Base-by-base conservation (phyloP, 2,329 filamentous ascomycete genomes). In the Exserohilum turcica region DNA sequence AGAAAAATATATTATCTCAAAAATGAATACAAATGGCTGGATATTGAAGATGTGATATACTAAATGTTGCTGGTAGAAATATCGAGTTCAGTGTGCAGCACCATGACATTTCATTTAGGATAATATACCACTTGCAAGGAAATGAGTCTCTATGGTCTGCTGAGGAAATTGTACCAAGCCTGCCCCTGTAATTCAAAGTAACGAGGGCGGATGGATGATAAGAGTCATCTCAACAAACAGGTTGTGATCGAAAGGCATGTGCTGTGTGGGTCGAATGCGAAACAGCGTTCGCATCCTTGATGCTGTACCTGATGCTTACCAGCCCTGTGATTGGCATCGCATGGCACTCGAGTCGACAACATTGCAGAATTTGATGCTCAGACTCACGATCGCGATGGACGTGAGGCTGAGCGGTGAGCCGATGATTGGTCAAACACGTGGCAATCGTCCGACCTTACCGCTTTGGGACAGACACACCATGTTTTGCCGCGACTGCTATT, bases 371-470 rank as follows among this genome's bases (percentile, higher is more conserved):
- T 10, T 18, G 35, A 42, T 36, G 31, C 9, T 40, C 18, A 42
- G 39, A 39, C 40, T 40, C 37, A 45, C 27, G 36, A 42, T 24
- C n/a, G 18, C 37, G 52, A 19, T 50, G 21, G 32, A 45, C 37
- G 33, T 50, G 46, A 54, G 46, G 52, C 47, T 54, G 40, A 48
- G 52, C 52, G 52, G 52, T 54, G 52, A 29, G 52, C 40, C 8
- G 52, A 45, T 51, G 36, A 42, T 42, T 46, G 47, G 47, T 18
- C 47, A 36, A 37, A 50, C 52, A 54, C 52, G 52, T 54, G 52
- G 45, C 42, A 9, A 32, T 7, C 28, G 8, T 35, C 8, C 16
- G 21, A 35, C 40, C 29, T 39, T 39, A 8, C 51, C 44, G 28
- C 16, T 44, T 50, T 40, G 13, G 51, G 39, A 24, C 8, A 35